A percentile compares a stretch with the other conserved stretches of the same genome.
phyloP scores from a whole-genome alignment of 345 rosid genomes.

The Eucalyptus coolabah region DNA sequence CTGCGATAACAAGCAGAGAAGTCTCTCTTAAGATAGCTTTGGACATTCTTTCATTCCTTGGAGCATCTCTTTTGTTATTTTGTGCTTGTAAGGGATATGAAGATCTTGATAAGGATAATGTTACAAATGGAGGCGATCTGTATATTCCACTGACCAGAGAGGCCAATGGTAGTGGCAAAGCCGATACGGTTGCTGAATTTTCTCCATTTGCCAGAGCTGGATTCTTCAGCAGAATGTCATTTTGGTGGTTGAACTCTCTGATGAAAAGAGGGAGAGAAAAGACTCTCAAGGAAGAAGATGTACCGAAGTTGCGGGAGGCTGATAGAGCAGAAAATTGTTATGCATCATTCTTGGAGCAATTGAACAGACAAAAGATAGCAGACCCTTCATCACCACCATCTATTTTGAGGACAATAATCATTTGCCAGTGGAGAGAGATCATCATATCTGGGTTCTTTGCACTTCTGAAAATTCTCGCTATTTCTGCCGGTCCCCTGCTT shows the following conservation, averaged over 20 bases:
- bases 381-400: constrained; percentile 30
- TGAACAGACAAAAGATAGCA: constrained; percentile 33
- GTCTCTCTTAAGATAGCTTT: constrained; percentile 8
- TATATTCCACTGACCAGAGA: constrained; percentile 46
- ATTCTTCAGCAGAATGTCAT: constrained; percentile 45
- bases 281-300: constrained; percentile 49
- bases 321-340: constrained; percentile 79
- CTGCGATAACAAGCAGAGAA: constrained; percentile 9
- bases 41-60: constrained; percentile 56
- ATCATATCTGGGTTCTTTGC: constrained; percentile 80
- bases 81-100: constrained; percentile 34
- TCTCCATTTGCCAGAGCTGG: constrained; percentile 56
- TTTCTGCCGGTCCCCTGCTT: constrained; percentile 78
- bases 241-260: constrained; percentile 87
- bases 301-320: constrained; percentile 40
- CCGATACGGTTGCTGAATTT: not conserved
- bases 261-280: constrained; percentile 62
- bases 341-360: constrained; percentile 32
- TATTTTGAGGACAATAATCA: constrained; percentile 35
- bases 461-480: constrained; percentile 52
- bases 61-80: constrained; percentile 35
- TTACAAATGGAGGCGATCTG: constrained; percentile 14
- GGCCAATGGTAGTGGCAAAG: constrained; percentile 8
- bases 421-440: constrained; percentile 62
- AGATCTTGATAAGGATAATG: constrained; percentile 3